phyloP scores from a whole-genome alignment of 257 asterid species.

The Handroanthus guayacan region DNA sequence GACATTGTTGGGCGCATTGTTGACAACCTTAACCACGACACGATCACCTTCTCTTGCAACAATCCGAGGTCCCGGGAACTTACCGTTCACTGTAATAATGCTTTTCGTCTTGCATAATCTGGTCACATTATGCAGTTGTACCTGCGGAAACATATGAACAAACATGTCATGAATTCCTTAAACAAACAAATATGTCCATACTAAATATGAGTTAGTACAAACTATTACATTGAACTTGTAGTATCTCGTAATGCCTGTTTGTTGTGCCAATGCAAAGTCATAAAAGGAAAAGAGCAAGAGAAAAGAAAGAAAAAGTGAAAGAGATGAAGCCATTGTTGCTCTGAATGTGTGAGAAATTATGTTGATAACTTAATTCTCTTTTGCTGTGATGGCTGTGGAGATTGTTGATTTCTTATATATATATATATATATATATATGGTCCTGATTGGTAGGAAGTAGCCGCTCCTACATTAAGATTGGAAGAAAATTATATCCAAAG shows the following conservation, averaged over 20 bases:
- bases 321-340: conserved; percentile 32
- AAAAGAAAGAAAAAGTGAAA: background rate
- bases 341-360: background rate
- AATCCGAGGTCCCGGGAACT: conserved; percentile 69
- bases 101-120: conserved; percentile 65
- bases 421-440: conserved; percentile 18
- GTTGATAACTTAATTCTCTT: background rate
- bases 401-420: background rate
- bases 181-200: background rate
- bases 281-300: background rate
- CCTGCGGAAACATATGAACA: conserved; percentile 40
- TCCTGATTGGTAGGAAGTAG: background rate
- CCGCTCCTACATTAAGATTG: background rate
- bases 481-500: conserved; percentile 36
- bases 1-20: conserved; percentile 65
- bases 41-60: conserved; percentile 74
- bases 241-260: conserved; percentile 45
- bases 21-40: conserved; percentile 57
- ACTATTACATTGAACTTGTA: conserved; percentile 51
- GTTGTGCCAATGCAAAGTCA: background rate
- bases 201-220: background rate
- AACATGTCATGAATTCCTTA: background rate
- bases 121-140: conserved; percentile 60
- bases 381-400: conserved; percentile 5
- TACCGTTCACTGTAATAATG: conserved; percentile 68